Percentiles rank a stretch among this genome's conserved stretches.
Evolutionary conservation across 139 green algal species (phyloP).

Genomic region (Coelastrella sp.): DNA sequence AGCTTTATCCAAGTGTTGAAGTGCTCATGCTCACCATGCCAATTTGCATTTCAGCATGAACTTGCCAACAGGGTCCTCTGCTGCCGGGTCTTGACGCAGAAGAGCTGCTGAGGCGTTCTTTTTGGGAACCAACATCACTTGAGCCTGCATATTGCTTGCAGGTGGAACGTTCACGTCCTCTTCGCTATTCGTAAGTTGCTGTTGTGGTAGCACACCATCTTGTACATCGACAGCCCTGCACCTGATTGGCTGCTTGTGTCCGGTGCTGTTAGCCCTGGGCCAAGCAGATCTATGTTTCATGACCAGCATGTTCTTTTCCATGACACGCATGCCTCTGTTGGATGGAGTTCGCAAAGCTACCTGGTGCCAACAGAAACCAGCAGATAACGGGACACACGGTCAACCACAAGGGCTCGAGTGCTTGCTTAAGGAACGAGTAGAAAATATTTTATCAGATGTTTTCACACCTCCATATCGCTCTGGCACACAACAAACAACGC

Average conservation of each 20-base stretch:
- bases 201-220: neutral
- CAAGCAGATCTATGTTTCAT: no score
- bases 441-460: no score
- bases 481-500: no score
- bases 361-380: no score
- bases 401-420: no score
- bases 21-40: slow-evolving; percentile 43
- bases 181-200: neutral
- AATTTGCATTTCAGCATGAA: slow-evolving; percentile 51
- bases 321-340: no score
- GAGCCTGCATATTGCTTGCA: slow-evolving; percentile 26
- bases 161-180: neutral
- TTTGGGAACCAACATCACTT: slow-evolving; percentile 33
- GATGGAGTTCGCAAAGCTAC: no score
- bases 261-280: neutral
- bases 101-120: slow-evolving; percentile 9
- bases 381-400: no score
- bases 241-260: neutral
- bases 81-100: slow-evolving; percentile 1
- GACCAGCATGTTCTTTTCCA: no score
- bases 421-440: no score
- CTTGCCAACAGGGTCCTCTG: slow-evolving; percentile 21
- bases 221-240: neutral
- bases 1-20: no score
- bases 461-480: no score